phyloP scores from a whole-genome alignment of 352 stramenopile species.

The Pythium scleroteichum region DNA sequence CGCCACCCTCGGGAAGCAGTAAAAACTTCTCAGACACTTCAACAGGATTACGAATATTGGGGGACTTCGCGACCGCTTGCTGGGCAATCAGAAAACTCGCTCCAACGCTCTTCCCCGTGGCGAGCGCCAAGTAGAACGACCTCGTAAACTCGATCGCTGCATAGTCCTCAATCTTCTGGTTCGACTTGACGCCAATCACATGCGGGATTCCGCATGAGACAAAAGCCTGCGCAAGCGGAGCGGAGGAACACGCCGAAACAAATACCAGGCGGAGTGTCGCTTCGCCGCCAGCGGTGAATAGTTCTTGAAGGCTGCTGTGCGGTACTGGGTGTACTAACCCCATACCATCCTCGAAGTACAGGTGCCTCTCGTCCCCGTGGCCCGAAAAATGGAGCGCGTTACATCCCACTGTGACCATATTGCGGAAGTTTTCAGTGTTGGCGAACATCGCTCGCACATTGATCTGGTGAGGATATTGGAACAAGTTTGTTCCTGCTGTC shows the following conservation, averaged over 20 bases:
- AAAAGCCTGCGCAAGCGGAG: constrained; percentile 80
- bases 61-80: constrained; percentile 72
- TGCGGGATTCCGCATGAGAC: constrained; percentile 89
- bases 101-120: constrained; percentile 69
- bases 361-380: constrained; percentile 90
- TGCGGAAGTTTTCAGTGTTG: constrained; percentile 92
- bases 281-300: constrained; percentile 54
- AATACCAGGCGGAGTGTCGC: constrained; percentile 65
- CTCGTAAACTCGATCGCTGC: constrained; percentile 85
- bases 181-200: constrained; percentile 87
- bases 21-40: constrained; percentile 78
- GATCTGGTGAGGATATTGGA: constrained; percentile 79
- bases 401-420: constrained; percentile 90
- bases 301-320: constrained; percentile 63
- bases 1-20: constrained; percentile 67
- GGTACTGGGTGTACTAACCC: constrained; percentile 77
- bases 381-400: constrained; percentile 94
- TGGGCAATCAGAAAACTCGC: constrained; percentile 76
- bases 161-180: constrained; percentile 87
- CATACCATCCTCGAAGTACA: constrained; percentile 95
- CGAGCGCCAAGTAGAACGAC: constrained; percentile 79
- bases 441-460: constrained; percentile 93
- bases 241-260: constrained; percentile 78
- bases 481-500: constrained; percentile 38
- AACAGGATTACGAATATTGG: constrained; percentile 71